Percentiles rank a stretch among this genome's conserved stretches.
These are phyloP conservation scores for Fusarium chlamydosporum DNA, from an alignment of 2,329 filamentous ascomycete species.

Conservation along the genomic window DNA sequence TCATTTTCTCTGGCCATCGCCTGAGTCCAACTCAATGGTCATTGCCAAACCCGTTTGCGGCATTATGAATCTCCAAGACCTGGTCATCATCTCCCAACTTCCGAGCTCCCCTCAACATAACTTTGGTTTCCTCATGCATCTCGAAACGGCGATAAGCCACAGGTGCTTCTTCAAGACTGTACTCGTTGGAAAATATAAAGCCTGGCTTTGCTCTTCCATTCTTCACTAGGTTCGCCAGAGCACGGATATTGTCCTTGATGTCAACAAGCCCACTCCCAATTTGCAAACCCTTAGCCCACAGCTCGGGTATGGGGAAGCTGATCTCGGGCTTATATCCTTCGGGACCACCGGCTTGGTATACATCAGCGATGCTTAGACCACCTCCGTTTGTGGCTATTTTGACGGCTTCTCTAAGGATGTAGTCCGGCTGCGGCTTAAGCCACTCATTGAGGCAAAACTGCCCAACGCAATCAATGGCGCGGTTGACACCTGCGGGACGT, in stretches of 20 bases:
- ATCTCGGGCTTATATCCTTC: slow-evolving; percentile 9
- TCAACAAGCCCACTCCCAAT: slow-evolving; percentile 18
- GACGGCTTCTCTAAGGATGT: slow-evolving; percentile 13
- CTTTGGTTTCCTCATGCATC: slow-evolving; percentile 15
- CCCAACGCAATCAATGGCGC: slow-evolving; percentile 22
- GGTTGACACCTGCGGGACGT: slow-evolving; percentile 13
- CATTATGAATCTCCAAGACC: background rate
- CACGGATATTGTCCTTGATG: slow-evolving; percentile 10
- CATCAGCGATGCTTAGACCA: slow-evolving; percentile 18
- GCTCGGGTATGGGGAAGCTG: slow-evolving; percentile 3
- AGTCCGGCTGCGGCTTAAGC: slow-evolving; percentile 25
- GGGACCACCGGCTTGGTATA: background rate
- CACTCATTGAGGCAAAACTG: slow-evolving; percentile 23
- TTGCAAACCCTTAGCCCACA: slow-evolving; percentile 9
- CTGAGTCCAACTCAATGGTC: background rate
- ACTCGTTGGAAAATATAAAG: slow-evolving; percentile 25
- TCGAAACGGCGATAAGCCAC: slow-evolving; percentile 7
- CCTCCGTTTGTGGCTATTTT: slow-evolving; percentile 14
- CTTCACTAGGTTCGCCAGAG: slow-evolving; percentile 12
- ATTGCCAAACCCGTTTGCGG: background rate
- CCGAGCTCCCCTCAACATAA: slow-evolving; percentile 9
- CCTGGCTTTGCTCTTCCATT: slow-evolving; percentile 14
- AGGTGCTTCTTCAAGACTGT: slow-evolving; percentile 16
- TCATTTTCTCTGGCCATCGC: too few species aligned
- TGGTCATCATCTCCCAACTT: slow-evolving; percentile 6